phyloP scores from a whole-genome alignment of 2,329 filamentous ascomycete genomes.

The Cercospora janseana region DNA sequence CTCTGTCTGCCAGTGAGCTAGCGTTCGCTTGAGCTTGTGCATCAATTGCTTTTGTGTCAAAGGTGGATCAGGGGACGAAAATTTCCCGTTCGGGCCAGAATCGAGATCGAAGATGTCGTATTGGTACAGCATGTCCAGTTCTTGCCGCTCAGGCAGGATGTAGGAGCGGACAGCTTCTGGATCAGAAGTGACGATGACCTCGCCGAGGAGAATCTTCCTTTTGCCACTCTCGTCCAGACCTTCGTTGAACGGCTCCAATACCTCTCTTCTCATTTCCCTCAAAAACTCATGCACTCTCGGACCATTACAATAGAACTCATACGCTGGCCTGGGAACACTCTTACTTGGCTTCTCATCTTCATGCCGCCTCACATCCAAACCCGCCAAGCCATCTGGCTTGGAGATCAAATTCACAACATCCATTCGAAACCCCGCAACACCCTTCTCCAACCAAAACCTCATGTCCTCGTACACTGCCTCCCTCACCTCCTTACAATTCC shows the following conservation, averaged over 20 bases:
- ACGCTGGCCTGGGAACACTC: conserved; percentile 35
- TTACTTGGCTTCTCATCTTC: conserved; percentile 45
- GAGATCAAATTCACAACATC: conserved; percentile 52
- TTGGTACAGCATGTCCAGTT: conserved; percentile 70
- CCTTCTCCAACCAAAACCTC: conserved; percentile 47
- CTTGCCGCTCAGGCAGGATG: conserved; percentile 53
- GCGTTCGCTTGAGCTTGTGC: conserved; percentile 50
- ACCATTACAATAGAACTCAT: conserved; percentile 24
- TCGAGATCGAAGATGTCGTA: conserved; percentile 60
- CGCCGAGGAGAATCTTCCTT: conserved; percentile 49
- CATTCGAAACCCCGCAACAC: conserved; percentile 48
- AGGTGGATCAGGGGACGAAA: conserved; percentile 49
- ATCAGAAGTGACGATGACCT: conserved; percentile 49
- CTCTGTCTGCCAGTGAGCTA: conserved; percentile 59
- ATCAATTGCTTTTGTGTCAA: conserved; percentile 43
- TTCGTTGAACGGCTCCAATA: conserved; percentile 42
- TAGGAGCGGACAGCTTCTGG: conserved; percentile 50
- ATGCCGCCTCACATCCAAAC: not conserved
- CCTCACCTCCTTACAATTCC: conserved; percentile 46
- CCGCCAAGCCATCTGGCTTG: conserved; percentile 41
- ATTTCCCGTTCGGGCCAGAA: conserved; percentile 43
- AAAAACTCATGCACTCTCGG: conserved; percentile 21
- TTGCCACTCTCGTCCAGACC: too few relatives aligned
- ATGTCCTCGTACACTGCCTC: conserved; percentile 48
- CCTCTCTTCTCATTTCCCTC: conserved; percentile 35